A percentile compares a stretch with the other conserved stretches of the same genome.
Evolutionary conservation across 768 basidiomycete species (phyloP).

Genomic region (Boletus rex-veris): DNA sequence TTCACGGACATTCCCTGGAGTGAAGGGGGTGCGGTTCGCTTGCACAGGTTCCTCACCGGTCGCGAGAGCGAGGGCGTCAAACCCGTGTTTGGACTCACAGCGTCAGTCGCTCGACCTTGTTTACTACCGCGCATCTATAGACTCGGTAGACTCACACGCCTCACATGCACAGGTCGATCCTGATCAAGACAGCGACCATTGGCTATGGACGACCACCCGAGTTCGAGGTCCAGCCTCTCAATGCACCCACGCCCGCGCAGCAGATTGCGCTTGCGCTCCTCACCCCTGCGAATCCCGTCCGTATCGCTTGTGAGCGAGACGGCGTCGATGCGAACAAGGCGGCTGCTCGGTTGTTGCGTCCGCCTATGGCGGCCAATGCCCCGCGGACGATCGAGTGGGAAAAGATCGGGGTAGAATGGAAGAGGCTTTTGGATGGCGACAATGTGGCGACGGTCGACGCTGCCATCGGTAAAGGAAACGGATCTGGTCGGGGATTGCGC

Average conservation of each 20-base stretch:
- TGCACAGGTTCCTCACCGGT: conserved; percentile 83
- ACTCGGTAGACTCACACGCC: background rate
- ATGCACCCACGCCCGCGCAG: conserved; percentile 38
- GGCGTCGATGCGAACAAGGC: conserved; percentile 21
- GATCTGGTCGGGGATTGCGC: background rate
- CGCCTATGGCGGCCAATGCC: conserved; percentile 1
- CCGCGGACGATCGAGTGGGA: conserved; percentile 18
- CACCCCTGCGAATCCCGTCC: conserved; percentile 21
- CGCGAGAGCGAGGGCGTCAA: conserved; percentile 81
- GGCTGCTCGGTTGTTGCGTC: conserved; percentile 16
- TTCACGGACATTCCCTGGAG: conserved; percentile 50
- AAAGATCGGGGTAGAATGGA: conserved; percentile 22
- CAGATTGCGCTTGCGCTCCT: conserved; percentile 45
- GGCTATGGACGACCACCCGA: conserved; percentile 47
- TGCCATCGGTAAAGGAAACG: no score
- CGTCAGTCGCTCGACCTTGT: conserved; percentile 47
- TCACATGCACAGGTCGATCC: conserved; percentile 40
- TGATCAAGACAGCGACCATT: conserved; percentile 46
- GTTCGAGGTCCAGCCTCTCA: conserved; percentile 43
- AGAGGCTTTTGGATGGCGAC: conserved; percentile 5
- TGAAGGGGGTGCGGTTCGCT: conserved; percentile 41
- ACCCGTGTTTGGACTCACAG: conserved; percentile 85
- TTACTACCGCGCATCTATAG: no score
- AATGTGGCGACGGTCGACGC: background rate
- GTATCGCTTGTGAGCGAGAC: conserved; percentile 25